A percentile compares a stretch with the other conserved stretches of the same genome.
phyloP scores from a whole-genome alignment of 139 green algal genomes.

The Edaphochlamys debaryana region DNA sequence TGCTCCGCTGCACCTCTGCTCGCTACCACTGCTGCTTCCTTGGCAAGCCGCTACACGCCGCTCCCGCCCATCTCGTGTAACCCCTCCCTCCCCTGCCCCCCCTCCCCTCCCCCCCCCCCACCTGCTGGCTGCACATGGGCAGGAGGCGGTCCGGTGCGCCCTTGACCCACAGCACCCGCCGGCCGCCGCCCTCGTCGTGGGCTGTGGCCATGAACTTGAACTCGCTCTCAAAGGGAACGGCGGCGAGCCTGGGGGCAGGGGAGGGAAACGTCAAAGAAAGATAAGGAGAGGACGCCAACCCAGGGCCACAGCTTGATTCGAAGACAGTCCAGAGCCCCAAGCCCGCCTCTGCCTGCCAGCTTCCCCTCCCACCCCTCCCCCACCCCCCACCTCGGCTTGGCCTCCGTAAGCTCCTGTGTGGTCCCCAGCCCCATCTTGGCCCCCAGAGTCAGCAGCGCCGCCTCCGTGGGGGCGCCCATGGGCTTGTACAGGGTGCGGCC shows the following conservation, averaged over 20 bases:
- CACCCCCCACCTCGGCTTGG: neutral
- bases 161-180: constrained; percentile 46
- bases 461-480: constrained; percentile 49
- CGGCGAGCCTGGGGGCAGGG: constrained; percentile 1
- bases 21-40: too few species aligned
- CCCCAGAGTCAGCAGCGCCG: constrained; percentile 47
- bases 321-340: too few species aligned
- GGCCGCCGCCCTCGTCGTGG: constrained; percentile 1
- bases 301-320: too few species aligned
- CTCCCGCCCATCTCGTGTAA: too few species aligned
- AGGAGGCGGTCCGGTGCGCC: neutral
- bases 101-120: neutral
- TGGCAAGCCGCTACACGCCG: too few species aligned
- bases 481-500: constrained; percentile 11
- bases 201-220: constrained; percentile 61
- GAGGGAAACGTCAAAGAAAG: too few species aligned
- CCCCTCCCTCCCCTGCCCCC: too few species aligned
- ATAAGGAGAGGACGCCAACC: too few species aligned
- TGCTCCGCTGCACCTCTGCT: too few species aligned
- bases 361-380: too few species aligned
- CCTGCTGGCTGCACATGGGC: neutral
- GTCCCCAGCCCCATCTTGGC: constrained; percentile 46
- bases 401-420: constrained; percentile 6
- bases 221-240: constrained; percentile 55
- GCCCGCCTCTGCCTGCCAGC: too few species aligned